Evolutionary conservation across 257 asterid genomes (phyloP), one percentile per base, ranked within the genome.

Genomic region (Orobanche coerulescens): DNA sequence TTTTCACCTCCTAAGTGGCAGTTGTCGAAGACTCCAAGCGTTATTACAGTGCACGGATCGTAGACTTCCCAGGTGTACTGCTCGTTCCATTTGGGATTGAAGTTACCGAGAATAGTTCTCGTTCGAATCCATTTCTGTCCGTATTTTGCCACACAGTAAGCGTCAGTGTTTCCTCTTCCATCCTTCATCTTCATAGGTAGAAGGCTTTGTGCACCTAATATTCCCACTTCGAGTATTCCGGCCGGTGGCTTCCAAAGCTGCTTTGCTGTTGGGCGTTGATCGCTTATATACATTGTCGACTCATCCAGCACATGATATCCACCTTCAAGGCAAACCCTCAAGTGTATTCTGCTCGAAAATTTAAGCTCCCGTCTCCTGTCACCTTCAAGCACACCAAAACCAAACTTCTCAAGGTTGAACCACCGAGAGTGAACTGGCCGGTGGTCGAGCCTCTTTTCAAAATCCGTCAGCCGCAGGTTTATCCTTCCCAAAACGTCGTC

Each of bases 71-170:
- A 87, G 0, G 91, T 84, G 72, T 84, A 84, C 52, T 84, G 94
- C 68, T 86, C 92, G 31, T 86, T 86, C 95, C 95, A 83, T 37
- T 54, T 81, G 18, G 95, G 95, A 16, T 67, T 58, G 2, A 82
- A 79, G 15, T 47, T 81, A 73, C 81, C 87, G 16, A 87, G 76
- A 26, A 85, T 73, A 0, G 96, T 87, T 63, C 92, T 63, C 0
- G 96, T 87, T 4, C 94, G 73, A 4, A 84, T 77, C 95, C 95
- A 87, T 62, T 87, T 87, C 61, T 82, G 95, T 0, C 91, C 95
- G 34, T 87, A 84, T 58, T 84, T 82, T 1, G 95, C 90, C 13
- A 87, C 88, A 48, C 90, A 82, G 58, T 87, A 87, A 4, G 96
- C 87, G 61, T 87, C 94, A 1, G 96, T 85, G 65, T 73, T 71